Evolutionary conservation across 768 basidiomycete species (phyloP).

Genomic region (Lactarius quietus): DNA sequence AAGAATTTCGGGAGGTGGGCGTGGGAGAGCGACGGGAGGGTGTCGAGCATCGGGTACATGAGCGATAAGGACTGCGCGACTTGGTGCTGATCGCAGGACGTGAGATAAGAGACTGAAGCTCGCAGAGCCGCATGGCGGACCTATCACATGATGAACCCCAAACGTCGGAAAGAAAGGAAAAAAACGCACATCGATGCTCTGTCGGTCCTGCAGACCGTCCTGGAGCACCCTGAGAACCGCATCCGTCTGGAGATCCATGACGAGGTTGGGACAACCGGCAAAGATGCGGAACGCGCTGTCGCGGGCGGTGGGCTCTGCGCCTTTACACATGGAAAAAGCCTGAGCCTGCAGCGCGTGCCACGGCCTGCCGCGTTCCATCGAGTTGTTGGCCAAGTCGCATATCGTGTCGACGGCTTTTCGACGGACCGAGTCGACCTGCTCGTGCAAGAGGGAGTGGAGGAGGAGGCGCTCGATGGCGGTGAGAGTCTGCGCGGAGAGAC

Average conservation of each 20-base stretch:
- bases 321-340: slow-evolving; percentile 60
- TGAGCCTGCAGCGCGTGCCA: slow-evolving; percentile 81
- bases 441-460: slow-evolving; percentile 63
- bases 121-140: slow-evolving; percentile 71
- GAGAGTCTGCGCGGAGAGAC: slow-evolving; percentile 62
- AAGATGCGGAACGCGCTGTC: slow-evolving; percentile 63
- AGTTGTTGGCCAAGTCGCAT: slow-evolving; percentile 70
- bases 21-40: slow-evolving; percentile 56
- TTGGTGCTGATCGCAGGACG: slow-evolving; percentile 56
- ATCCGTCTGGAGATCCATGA: slow-evolving; percentile 72
- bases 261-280: slow-evolving; percentile 67
- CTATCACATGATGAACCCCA: no score
- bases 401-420: slow-evolving; percentile 72
- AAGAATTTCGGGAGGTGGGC: slow-evolving; percentile 62
- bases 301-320: slow-evolving; percentile 30
- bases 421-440: slow-evolving; percentile 54
- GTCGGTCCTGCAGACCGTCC: slow-evolving; percentile 61
- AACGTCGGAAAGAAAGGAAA: no score
- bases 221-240: slow-evolving; percentile 64
- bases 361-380: slow-evolving; percentile 69
- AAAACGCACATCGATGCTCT: slow-evolving; percentile 57
- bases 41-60: slow-evolving; percentile 70
- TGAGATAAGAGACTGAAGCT: slow-evolving; percentile 66
- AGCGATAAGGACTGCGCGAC: slow-evolving; percentile 57
- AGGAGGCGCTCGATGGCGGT: slow-evolving; percentile 68